Evolutionary conservation across 805 yeast species (phyloP).

Genomic region (Yarrowia sp.): DNA sequence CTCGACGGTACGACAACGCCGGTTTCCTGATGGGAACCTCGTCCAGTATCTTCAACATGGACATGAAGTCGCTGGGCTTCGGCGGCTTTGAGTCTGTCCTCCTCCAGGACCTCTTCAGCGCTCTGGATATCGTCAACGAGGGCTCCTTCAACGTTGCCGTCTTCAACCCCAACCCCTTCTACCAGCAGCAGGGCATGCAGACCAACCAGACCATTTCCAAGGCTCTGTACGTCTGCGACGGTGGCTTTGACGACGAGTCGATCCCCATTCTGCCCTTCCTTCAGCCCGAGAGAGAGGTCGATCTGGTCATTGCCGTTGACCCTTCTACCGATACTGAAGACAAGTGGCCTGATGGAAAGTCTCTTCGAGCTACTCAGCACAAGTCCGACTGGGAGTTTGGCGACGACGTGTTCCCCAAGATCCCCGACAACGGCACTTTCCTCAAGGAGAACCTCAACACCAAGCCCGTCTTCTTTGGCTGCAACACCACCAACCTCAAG

Average conservation of each 20-base stretch:
- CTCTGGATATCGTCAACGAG: constrained; percentile 55
- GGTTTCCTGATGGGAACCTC: constrained; percentile 86
- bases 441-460: constrained; percentile 57
- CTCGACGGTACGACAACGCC: constrained; percentile 76
- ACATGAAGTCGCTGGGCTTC: constrained; percentile 9
- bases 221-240: constrained; percentile 64
- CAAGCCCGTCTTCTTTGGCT: constrained; percentile 84
- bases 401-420: constrained; percentile 49
- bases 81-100: constrained; percentile 50
- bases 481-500: constrained; percentile 65
- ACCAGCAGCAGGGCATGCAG: constrained; percentile 53
- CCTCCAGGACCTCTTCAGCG: constrained; percentile 58
- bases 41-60: constrained; percentile 75
- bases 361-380: constrained; percentile 63
- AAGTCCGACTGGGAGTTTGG: constrained; percentile 65
- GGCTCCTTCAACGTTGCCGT: constrained; percentile 63
- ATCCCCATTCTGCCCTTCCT: constrained; percentile 69
- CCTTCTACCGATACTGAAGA: constrained; percentile 66
- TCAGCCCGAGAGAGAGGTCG: constrained; percentile 65
- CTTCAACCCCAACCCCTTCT: constrained; percentile 76
- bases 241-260: constrained; percentile 73
- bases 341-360: constrained; percentile 72
- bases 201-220: constrained; percentile 52
- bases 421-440: constrained; percentile 65
- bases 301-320: constrained; percentile 71